Evolutionary conservation across 1,284 basidiomycete species (phyloP), one percentile per base, ranked within the genome.

Genomic region (Austroboletus novae-zelandiae): DNA sequence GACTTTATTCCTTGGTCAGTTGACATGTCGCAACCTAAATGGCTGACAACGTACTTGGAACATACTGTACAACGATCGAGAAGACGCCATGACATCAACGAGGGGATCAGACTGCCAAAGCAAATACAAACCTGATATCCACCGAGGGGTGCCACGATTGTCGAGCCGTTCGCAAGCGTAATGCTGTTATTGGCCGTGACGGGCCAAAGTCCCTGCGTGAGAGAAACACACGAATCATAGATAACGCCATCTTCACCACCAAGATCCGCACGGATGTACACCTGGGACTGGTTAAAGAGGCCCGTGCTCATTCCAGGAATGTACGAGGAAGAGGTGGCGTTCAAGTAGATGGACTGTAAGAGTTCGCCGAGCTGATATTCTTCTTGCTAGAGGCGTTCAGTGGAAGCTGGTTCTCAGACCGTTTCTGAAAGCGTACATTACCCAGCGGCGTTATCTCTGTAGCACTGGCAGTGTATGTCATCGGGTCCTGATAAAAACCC

Each of bases 381-480:
- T 74, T 94, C 75, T 60, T 53, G 57, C 54, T 57, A 53, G 39
- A 40, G 50, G 11, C 47, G 18, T 20, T 57, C 25, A 48, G 50
- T 15, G 34, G 30, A n/a, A 17, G 18, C 15, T 11, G 14, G 10
- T 23, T 40, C 18, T 25, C 5, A 14, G 18, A 14, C 4, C 15
- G n/a, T 35, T 27, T 10, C 4, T 36, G 39, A 14, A 15, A 30
- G 27, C 25, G 45, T 18, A 43, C 86, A 64, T 84, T 85, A 43
- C 91, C 91, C 27, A 93, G 75, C 15, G 90, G 81, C 1, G 91
- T 94, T 57, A 91, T 81, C 50, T 76, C 73, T 9, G 89, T 91
- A 40, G 74, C 71, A 8, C 78, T 75, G 6, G 85, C 75, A 11
- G 78, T 71, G 69, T 93, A 91, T 9, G 77, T 81, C 29, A 68